Conservation (phyloP, 371 early-diverging fungal species). For the Smittium culicis region DNA sequence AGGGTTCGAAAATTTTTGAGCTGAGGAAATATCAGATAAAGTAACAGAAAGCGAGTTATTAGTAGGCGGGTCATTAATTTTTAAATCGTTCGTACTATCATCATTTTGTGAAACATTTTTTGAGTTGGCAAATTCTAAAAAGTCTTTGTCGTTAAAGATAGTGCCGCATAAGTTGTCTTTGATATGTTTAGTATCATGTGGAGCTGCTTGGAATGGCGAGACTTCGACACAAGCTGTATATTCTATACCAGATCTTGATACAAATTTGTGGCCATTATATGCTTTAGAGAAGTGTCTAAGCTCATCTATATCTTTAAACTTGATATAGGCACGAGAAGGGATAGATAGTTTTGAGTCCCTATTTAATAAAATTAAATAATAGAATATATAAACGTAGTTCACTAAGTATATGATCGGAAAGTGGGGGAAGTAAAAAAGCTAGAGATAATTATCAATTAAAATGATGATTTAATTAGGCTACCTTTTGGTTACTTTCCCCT, state of each 20-base stretch:
- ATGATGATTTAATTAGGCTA: too few relatives aligned
- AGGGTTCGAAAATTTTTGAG: not conserved
- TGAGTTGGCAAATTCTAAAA: constrained; percentile 3
- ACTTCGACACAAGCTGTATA: constrained; percentile 22
- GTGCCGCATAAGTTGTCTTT: constrained; percentile 9
- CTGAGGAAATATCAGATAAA: not conserved
- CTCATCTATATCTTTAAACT: constrained; percentile 22
- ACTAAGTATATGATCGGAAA: too few relatives aligned
- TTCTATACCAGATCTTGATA: constrained; percentile 17
- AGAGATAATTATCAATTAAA: too few relatives aligned
- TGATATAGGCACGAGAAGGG: constrained; percentile 28
- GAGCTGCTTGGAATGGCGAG: constrained; percentile 20
- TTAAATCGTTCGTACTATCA: too few relatives aligned
- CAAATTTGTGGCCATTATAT: constrained; percentile 27
- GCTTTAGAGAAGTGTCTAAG: constrained; percentile 21
- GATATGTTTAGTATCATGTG: not conserved
- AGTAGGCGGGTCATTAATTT: not conserved
- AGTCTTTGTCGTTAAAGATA: constrained; percentile 6
- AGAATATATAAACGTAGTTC: too few relatives aligned
- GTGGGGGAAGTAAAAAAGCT: too few relatives aligned
- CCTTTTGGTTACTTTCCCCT: constrained; percentile 20
- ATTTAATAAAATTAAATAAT: too few relatives aligned
- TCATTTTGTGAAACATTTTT: not conserved
- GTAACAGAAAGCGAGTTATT: not conserved
- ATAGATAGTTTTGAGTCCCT: constrained; percentile 18